phyloP scores from a whole-genome alignment of 495 filamentous ascomycete species.

The Talaromyces wortmannii region DNA sequence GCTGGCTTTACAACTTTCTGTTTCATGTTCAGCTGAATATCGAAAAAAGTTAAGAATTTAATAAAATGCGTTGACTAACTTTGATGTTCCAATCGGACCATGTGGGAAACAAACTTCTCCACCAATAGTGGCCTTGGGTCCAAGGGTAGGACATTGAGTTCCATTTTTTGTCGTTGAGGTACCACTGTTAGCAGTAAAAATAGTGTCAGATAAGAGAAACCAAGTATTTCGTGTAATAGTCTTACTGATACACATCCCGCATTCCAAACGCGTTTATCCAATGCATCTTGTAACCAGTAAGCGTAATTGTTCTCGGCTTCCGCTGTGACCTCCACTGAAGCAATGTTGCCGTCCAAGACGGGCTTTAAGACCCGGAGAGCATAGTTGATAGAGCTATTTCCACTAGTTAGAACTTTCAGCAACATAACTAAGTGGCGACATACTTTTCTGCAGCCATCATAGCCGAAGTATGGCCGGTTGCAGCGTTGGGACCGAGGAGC shows the following conservation, averaged over 20 bases:
- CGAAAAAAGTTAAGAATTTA: not conserved
- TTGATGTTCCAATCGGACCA: conserved; percentile 28
- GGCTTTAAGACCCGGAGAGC: conserved; percentile 44
- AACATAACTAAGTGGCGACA: not conserved
- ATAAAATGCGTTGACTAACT: not conserved
- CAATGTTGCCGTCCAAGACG: conserved; percentile 35
- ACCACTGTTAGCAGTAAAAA: conserved; percentile 18
- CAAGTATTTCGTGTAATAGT: not conserved
- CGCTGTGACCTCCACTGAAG: conserved; percentile 31
- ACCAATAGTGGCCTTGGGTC: conserved; percentile 27
- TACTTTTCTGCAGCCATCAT: conserved; percentile 45
- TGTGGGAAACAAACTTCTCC: conserved; percentile 22
- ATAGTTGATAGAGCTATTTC: conserved; percentile 24
- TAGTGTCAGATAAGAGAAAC: conserved; percentile 4
- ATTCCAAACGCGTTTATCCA: conserved; percentile 35
- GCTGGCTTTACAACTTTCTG: not conserved
- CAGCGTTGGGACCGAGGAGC: conserved; percentile 50
- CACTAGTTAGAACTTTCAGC: not conserved
- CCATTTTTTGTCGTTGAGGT: conserved; percentile 29
- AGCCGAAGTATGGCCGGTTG: conserved; percentile 49
- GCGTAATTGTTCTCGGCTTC: conserved; percentile 38
- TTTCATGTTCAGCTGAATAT: not conserved
- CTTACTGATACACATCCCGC: conserved; percentile 31
- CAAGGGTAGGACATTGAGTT: conserved; percentile 44
- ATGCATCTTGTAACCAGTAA: conserved; percentile 25